Conservation (phyloP, 441 rosid genomes). For the Croton laevigatus region DNA sequence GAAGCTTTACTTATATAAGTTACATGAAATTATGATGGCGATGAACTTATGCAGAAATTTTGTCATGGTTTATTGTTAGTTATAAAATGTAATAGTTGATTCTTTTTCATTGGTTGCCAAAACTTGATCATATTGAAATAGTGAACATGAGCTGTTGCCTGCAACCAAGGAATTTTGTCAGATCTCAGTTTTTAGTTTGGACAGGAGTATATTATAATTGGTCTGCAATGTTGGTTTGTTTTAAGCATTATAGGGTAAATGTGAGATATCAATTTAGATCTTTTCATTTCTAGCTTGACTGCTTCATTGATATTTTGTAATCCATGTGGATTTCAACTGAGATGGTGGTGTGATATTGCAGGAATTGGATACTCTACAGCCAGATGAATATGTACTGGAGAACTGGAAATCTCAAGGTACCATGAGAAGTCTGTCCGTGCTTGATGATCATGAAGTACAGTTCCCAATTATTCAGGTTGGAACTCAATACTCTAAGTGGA, state of each 20-base stretch:
- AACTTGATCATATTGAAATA: neutral
- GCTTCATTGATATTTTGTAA: neutral
- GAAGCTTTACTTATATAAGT: neutral
- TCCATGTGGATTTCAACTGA: constrained; percentile 10
- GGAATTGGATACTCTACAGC: constrained; percentile 37
- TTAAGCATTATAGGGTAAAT: neutral
- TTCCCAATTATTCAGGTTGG: constrained; percentile 58
- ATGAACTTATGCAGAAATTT: neutral
- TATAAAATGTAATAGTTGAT: neutral
- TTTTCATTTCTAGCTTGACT: neutral
- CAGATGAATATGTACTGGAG: constrained; percentile 49
- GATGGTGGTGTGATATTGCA: constrained; percentile 26
- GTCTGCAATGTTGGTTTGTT: too few species aligned
- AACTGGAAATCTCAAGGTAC: constrained; percentile 71
- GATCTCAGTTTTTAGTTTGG: too few species aligned
- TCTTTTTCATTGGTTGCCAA: constrained; percentile 5
- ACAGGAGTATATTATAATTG: too few species aligned
- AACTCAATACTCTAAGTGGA: constrained; percentile 47
- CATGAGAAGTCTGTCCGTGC: constrained; percentile 45
- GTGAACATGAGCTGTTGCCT: neutral
- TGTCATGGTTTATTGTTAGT: neutral
- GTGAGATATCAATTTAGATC: neutral
- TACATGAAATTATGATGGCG: neutral
- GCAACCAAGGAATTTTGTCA: neutral
- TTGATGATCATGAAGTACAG: constrained; percentile 45